Evolutionary conservation across 352 stramenopile genomes (phyloP), one percentile per base, ranked within the genome.

Genomic region (Globisporangium perplexum): DNA sequence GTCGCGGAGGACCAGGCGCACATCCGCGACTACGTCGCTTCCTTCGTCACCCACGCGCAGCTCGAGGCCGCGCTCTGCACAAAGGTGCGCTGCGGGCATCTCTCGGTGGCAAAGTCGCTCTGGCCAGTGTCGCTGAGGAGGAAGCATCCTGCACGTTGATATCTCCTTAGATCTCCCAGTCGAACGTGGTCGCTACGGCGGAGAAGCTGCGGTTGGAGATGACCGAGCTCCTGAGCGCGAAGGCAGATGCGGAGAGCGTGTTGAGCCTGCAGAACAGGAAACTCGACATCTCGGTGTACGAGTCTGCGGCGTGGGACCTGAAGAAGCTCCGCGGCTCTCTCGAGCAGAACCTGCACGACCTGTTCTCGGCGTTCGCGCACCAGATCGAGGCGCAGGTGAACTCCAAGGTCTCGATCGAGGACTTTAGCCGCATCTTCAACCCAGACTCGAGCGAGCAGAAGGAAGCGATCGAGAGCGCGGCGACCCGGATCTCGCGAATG

Each of bases 341-440:
- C 36, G 78, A 89, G 50, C 75, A 89, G 46, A 72, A 65, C 47
- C 59, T 84, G 4, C 74, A 61, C 53, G 75, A 89, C 41, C 51
- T 85, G n/a, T 86, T 87, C 51, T 60, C 69, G 23, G 63, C 54
- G 14, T 87, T 89, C 51, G 78, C 73, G 5, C 57, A 63, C 46
- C 69, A 81, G 55, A 66, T 87, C 44, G 78, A 89, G 54, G 50
- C 44, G 1, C 69, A 83, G 28, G 61, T 89, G 23, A 67, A 48
- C 47, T 55, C 58, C 15, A 86, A 89, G 52, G 45, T 89, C 6
- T 69, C 65, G 3, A 74, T 85, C 30, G 66, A 76, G n/a, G 76
- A 86, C 62, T 87, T 86, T 31, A 77, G 81, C 24, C 64, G 63
- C 24, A 78, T 89, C 20, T 89, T 86, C 63, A 83, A 83, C 33